Evolutionary conservation across 2,329 filamentous ascomycete species (phyloP), one percentile per base, ranked within the genome.

Genomic region (Bisporella sp.): DNA sequence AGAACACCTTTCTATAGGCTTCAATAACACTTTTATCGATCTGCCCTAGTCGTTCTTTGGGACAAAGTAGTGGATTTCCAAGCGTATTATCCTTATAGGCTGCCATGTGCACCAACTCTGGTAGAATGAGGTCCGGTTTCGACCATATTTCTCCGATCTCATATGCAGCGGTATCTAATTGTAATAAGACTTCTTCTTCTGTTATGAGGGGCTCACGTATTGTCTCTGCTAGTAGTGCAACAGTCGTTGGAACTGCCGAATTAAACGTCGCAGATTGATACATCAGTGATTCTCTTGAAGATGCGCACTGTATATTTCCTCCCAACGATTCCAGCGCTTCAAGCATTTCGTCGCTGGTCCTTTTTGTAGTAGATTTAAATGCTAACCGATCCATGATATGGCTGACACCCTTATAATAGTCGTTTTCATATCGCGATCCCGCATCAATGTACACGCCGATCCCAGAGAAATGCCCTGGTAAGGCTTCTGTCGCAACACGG

Each of bases 191-290:
- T 69, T 99, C 93, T 21, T 88, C 82, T 30, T 95, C 86, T 6
- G 89, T 95, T 58, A 97, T 85, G 49, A 78, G 69, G 5, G 93
- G 89, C 58, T 95, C 81, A 52, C 89, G 85, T 55, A 99, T 95
- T 32, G 93, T 97, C 68, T 99, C 93, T 52, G 93, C 92, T 40
- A 99, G 79, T 13, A 99, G 72, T 31, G 78, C 89, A 29, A 95
- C 81, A 9, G 92, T 89, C 6, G 82, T 82, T 5, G 88, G 84
- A 6, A 99, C 90, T 13, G 89, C 85, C 30, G 85, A 85, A 73
- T 99, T 99, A 79, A 99, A 99, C 31, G 91, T 96, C 30, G 93
- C 93, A 1, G 90, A 89, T 70, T 99, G 93, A 74, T 99, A 99
- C 93, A 99, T 99, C 71, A 99, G 81, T 50, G 89, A 89, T 71